A percentile compares a stretch with the other conserved stretches of the same genome.
Evolutionary conservation across 352 stramenopile genomes (phyloP).

Genomic region (Thraustotheca clavata): DNA sequence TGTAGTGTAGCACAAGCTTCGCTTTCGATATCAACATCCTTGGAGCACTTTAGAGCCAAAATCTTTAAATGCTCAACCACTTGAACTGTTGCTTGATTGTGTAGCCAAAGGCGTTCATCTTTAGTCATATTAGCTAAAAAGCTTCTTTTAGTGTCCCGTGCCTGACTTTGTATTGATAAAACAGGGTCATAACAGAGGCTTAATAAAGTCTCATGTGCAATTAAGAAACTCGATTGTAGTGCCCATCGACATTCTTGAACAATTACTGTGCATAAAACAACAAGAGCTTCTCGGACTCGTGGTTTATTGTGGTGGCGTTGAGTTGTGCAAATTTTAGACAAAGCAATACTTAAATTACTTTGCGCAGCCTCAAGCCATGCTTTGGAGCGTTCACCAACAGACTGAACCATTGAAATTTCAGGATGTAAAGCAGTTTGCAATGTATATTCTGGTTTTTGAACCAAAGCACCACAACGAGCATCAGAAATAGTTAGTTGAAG

Average conservation of each 20-base stretch:
- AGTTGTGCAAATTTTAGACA: slow-evolving; percentile 51
- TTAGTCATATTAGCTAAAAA: slow-evolving; percentile 28
- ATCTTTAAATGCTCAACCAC: slow-evolving; percentile 67
- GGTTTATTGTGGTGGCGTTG: slow-evolving; percentile 35
- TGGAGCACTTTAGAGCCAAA: slow-evolving; percentile 49
- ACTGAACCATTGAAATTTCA: not conserved
- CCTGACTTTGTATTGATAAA: slow-evolving; percentile 8
- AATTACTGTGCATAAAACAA: slow-evolving; percentile 49
- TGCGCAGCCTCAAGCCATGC: slow-evolving; percentile 44
- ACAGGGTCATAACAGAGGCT: slow-evolving; percentile 54
- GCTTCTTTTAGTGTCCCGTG: slow-evolving; percentile 21
- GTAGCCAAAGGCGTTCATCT: slow-evolving; percentile 47
- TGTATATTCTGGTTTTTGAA: slow-evolving; percentile 1
- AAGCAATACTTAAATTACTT: slow-evolving; percentile 53
- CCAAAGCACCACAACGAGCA: slow-evolving; percentile 19
- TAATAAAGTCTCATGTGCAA: slow-evolving; percentile 70
- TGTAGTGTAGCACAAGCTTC: slow-evolving; percentile 41
- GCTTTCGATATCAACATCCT: slow-evolving; percentile 49
- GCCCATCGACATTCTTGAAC: slow-evolving; percentile 40
- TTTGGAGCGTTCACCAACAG: slow-evolving; percentile 17
- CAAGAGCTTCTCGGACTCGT: slow-evolving; percentile 48
- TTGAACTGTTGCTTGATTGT: slow-evolving; percentile 48
- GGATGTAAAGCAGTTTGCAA: slow-evolving; percentile 22
- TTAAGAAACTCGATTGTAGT: slow-evolving; percentile 55
- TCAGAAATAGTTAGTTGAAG: slow-evolving; percentile 33